These are phyloP conservation scores for Globisporangium irregulare DNA, from an alignment of 352 stramenopile species.

Conservation along the genomic window DNA sequence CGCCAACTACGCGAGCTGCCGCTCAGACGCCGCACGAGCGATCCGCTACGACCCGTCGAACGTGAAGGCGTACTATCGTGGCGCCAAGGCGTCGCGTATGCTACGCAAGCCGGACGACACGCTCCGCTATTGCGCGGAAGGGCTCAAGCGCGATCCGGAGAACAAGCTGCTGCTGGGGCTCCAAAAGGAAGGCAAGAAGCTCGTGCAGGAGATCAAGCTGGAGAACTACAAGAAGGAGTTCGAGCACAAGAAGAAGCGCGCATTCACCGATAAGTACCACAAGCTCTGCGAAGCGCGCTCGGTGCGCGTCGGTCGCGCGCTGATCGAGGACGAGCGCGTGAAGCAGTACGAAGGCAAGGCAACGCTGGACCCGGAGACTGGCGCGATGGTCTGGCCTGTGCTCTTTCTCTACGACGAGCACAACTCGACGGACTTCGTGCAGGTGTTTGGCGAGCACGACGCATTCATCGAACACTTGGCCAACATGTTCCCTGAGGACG, in stretches of 20 bases:
- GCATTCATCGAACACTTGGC: slow-evolving; percentile 81
- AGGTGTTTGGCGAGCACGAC: slow-evolving; percentile 79
- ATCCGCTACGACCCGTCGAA: slow-evolving; percentile 67
- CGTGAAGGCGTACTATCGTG: slow-evolving; percentile 85
- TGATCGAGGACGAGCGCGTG: slow-evolving; percentile 80
- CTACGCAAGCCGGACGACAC: slow-evolving; percentile 77
- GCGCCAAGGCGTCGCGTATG: slow-evolving; percentile 77
- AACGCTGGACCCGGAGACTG: slow-evolving; percentile 55
- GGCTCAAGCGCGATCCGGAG: slow-evolving; percentile 64
- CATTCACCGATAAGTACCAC: slow-evolving; percentile 75
- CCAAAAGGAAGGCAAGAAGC: slow-evolving; percentile 51
- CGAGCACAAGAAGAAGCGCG: slow-evolving; percentile 64
- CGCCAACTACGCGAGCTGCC: slow-evolving; percentile 85
- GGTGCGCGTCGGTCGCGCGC: slow-evolving; percentile 64
- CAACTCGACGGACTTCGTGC: slow-evolving; percentile 81
- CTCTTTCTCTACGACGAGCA: slow-evolving; percentile 87
- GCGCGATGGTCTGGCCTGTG: slow-evolving; percentile 75
- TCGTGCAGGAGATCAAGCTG: slow-evolving; percentile 62
- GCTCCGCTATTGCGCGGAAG: slow-evolving; percentile 77
- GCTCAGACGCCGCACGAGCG: slow-evolving; percentile 71
- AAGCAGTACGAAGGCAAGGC: slow-evolving; percentile 82
- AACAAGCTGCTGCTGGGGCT: slow-evolving; percentile 79
- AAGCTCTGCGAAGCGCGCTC: slow-evolving; percentile 60
- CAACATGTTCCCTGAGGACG: slow-evolving; percentile 89
- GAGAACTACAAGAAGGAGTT: slow-evolving; percentile 64